phyloP scores from a whole-genome alignment of 2,329 filamentous ascomycete genomes.

The Fusarium scirpi region DNA sequence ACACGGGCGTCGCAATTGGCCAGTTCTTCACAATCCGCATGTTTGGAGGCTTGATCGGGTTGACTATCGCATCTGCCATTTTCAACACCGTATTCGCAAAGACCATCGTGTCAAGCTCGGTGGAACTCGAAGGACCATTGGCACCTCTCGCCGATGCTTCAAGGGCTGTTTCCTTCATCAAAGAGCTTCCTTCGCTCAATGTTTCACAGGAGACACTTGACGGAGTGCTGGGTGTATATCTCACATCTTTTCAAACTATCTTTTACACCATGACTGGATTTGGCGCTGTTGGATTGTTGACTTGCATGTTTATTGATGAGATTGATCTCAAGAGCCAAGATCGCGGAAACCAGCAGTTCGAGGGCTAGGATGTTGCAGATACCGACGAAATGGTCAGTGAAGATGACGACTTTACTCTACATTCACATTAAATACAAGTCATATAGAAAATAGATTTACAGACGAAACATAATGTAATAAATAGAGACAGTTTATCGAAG shows the following conservation, averaged over 20 bases:
- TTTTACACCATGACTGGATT: conserved; percentile 21
- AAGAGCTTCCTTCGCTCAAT: not conserved
- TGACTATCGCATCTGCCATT: conserved; percentile 15
- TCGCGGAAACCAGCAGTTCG: conserved; percentile 12
- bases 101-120: not conserved
- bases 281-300: not conserved
- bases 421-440: fast-evolving
- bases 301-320: conserved; percentile 17
- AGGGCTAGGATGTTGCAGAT: not conserved
- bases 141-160: not conserved
- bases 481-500: no score
- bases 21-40: conserved; percentile 18
- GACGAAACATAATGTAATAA: not conserved
- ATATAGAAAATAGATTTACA: not conserved
- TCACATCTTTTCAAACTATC: not conserved
- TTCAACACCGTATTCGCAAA: conserved; percentile 18
- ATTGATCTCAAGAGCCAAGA: conserved; percentile 16
- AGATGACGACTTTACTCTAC: fast-evolving
- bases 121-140: not conserved
- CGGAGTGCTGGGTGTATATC: not conserved
- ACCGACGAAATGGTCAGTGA: not conserved
- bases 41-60: conserved; percentile 3
- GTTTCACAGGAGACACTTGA: not conserved
- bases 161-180: conserved; percentile 15
- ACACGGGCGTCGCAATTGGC: conserved; percentile 15